Evolutionary conservation across 805 yeast species (phyloP), one percentile per base, ranked within the genome.

Genomic region (Candida dendrica): DNA sequence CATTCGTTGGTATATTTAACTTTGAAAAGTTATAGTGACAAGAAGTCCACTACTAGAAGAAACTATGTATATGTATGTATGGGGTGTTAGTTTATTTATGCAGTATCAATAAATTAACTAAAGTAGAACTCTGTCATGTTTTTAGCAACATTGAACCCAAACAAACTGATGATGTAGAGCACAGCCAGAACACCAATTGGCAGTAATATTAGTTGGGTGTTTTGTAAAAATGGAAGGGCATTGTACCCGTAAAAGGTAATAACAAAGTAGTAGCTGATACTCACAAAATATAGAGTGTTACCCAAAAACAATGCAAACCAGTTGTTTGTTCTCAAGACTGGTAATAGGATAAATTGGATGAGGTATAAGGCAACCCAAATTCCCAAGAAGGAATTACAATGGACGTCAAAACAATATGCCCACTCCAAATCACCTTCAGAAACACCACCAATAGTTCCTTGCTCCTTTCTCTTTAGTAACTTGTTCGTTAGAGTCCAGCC

Each of bases 381-480:
- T 14, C 82, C 68, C 47, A 88, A 64, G 58, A 84, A 88, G n/a
- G 95, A 76, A 61, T 90, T 90, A 66, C 96, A 87, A 63, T 90
- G 97, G 22, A 89, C 81, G 55, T 89, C 97, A 58, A 90, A 90
- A 65, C 96, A 88, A 59, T 87, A 89, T 1, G 91, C 89, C 96
- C 96, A 90, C 58, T 90, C 96, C 41, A 87, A 65, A 34, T 69
- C 64, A 20, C 63, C 68, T 27, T 65, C 69, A n/a, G 52, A 40
- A 11, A 53, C 48, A 11, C 54, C 58, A 26, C 59, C 61, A 4
- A 63, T 60, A 10, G 52, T 48, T 10, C 53, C 38, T 32, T 50
- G 47, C 10, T 51, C 53, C 45, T 55, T 50, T 50, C 68, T 66
- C 48, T 74, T 76, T 49, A 86, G 71, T 42, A 86, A 71, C 49